These are phyloP conservation scores for Xylaria sp. DNA, from an alignment of 2,329 filamentous ascomycete genomes.

Conservation along the genomic window DNA sequence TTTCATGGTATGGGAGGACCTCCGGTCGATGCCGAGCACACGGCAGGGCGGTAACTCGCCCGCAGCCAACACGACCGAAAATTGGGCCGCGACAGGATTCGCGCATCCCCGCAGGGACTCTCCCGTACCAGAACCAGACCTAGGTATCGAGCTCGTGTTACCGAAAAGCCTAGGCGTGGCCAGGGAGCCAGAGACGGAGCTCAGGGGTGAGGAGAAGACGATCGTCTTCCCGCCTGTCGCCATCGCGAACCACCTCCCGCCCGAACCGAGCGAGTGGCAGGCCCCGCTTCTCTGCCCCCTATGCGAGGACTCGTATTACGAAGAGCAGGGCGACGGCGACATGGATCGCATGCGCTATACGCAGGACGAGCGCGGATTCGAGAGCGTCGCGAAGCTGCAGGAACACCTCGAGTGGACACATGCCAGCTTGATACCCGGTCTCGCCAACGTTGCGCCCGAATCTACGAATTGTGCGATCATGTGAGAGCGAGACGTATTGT, in stretches of 20 bases:
- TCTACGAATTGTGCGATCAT: conserved; percentile 42
- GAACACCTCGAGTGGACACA: conserved; percentile 56
- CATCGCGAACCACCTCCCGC: conserved; percentile 53
- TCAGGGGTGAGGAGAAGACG: conserved; percentile 42
- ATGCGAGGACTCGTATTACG: conserved; percentile 50
- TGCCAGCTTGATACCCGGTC: conserved; percentile 32
- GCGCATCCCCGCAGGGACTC: conserved; percentile 13
- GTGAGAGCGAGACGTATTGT: conserved; percentile 29
- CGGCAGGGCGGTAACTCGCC: conserved; percentile 29
- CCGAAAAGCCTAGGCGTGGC: not conserved
- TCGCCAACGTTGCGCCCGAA: conserved; percentile 28
- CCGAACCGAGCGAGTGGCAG: conserved; percentile 46
- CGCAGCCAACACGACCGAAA: conserved; percentile 27
- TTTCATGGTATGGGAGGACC: conserved; percentile 53
- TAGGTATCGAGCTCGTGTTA: conserved; percentile 12
- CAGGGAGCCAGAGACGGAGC: conserved; percentile 19
- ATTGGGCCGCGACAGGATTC: conserved; percentile 50
- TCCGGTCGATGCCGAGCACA: conserved; percentile 47
- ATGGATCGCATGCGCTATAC: conserved; percentile 45
- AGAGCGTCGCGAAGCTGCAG: conserved; percentile 44
- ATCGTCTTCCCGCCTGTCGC: conserved; percentile 53
- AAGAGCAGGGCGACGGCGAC: conserved; percentile 46
- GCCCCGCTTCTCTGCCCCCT: conserved; percentile 50
- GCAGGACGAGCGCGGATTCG: conserved; percentile 45
- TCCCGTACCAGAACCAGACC: not conserved